Base-by-base conservation (phyloP, 805 yeast species). In the Wickerhamomyces canadensis region DNA sequence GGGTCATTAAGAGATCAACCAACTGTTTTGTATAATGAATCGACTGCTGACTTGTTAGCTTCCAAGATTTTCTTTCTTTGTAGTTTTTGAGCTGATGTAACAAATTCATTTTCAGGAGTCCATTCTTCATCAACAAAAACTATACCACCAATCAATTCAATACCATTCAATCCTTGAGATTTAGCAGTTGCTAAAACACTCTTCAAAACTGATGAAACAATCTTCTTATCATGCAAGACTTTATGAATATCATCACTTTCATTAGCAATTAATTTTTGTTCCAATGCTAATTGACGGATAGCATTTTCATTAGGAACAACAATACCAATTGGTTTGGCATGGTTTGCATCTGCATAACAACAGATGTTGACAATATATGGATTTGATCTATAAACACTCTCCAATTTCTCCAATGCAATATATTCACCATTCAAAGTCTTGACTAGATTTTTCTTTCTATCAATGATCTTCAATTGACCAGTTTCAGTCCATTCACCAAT, bases 391-490 rank as follows among this genome's bases (percentile, higher is more conserved):
- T 93, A 93, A 34, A 84, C 71, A 10, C 95, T 74, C 67, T 93
- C 98, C 48, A 93, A 69, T 65, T 89, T 89, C 66, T 93, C 98
- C 54, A 93, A 73, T 4, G 98, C 98, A 61, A 93, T 86, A 64
- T 93, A 93, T 68, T 93, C 98, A 65, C 98, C 98, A 60, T 93
- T 91, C 54, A 76, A 72, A 15, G 98, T 93, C 74, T 93, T 93
- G 52, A 93, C 95, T 63, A 93, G 72, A 62, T 93, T 93, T 79
- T 93, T 93, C 71, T 78, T 85, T 60, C 98, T 84, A 67, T 93
- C 98, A 60, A 93, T 84, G 43, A 93, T 70, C 57, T 74, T 78
- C 56, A 93, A 70, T 40, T 78, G 80, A 48, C 98, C 98, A 47
- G 70, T 72, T 19, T 77, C 43, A 30, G 89, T 74, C 95, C 96